Evolutionary conservation across 345 rosid genomes (phyloP), one percentile per base, ranked within the genome.

Genomic region (Kernera saxatilis): DNA sequence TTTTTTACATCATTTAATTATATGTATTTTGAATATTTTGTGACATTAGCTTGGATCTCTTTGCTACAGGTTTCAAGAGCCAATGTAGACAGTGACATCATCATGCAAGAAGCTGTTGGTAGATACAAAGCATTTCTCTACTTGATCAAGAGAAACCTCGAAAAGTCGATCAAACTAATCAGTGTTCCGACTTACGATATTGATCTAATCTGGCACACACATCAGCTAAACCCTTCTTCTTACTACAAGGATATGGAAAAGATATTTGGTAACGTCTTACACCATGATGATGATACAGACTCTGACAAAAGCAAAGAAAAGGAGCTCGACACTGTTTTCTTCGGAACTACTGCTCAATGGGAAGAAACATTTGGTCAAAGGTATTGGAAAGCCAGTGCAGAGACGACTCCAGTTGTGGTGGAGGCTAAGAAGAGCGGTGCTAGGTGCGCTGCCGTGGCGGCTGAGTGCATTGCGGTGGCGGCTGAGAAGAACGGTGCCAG

Each of bases 171-270:
- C 8, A 84, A 60, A 22, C 73, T 76, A 39, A 88, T 91, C 69
- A 83, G 89, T 73, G 99, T 91, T 50, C 99, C 99, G 27, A 94
- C 99, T 64, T 91, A 94, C 57, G 97, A 94, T 81, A 62, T 94
- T 67, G 97, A 94, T 81, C 91, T 92, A 48, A 87, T 89, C 21
- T 92, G 98, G 96, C 98, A 92, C 58, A 83, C 96, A 35, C 98
- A 92, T 76, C 98, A 89, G 71, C 67, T 92, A 79, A 88, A 87
- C 75, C 90, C 96, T 17, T 76, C 76, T 73, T 75, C 85, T 55
- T 92, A 92, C 81, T 82, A 86, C 68, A 82, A 82, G 45, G 91
- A 92, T 77, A 39, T 87, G 66, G 72, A n/a, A 15, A 74, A 78
- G 76, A 55, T 67, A 6, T 72, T 87, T 45, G 93, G 92, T 46